Evolutionary conservation across 192 early-diverging fungal species (phyloP).

Genomic region (Mortierella antarctica): DNA sequence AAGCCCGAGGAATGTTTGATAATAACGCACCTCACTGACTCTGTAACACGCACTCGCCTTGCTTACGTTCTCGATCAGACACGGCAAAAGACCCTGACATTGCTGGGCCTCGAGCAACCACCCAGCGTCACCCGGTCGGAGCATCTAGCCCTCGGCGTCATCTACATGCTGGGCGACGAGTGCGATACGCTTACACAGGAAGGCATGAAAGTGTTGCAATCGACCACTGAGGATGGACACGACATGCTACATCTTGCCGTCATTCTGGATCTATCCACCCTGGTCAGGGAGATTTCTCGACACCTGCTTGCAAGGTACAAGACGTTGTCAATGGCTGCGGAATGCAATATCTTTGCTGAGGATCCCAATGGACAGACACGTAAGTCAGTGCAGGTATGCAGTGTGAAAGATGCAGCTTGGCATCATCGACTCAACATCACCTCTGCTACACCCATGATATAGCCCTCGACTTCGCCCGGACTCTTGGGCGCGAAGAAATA

Average conservation of each 20-base stretch:
- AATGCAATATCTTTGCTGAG: constrained; percentile 10
- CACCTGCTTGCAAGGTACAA: constrained; percentile 19
- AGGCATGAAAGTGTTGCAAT: constrained; percentile 12
- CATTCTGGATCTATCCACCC: constrained; percentile 27
- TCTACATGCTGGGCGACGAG: constrained; percentile 44
- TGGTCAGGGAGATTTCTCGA: constrained; percentile 37
- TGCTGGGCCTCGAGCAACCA: constrained; percentile 31
- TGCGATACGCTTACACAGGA: constrained; percentile 10
- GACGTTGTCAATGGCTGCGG: not conserved
- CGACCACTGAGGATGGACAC: constrained; percentile 16
- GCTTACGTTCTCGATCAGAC: not conserved
- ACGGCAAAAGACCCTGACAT: constrained; percentile 18
- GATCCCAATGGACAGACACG: constrained; percentile 30
- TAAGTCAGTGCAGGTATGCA: not conserved
- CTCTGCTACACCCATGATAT: not conserved
- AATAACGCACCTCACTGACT: not conserved
- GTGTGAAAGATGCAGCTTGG: not conserved
- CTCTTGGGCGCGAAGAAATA: constrained; percentile 21
- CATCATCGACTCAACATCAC: not conserved
- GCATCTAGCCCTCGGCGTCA: constrained; percentile 41
- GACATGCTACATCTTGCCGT: constrained; percentile 39
- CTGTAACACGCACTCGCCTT: not conserved
- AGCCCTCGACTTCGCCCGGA: constrained; percentile 37
- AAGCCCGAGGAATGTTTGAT: not conserved
- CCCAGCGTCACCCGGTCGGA: constrained; percentile 29